These are phyloP conservation scores for Viola pubescens DNA, from an alignment of 441 rosid species.

Conservation along the genomic window DNA sequence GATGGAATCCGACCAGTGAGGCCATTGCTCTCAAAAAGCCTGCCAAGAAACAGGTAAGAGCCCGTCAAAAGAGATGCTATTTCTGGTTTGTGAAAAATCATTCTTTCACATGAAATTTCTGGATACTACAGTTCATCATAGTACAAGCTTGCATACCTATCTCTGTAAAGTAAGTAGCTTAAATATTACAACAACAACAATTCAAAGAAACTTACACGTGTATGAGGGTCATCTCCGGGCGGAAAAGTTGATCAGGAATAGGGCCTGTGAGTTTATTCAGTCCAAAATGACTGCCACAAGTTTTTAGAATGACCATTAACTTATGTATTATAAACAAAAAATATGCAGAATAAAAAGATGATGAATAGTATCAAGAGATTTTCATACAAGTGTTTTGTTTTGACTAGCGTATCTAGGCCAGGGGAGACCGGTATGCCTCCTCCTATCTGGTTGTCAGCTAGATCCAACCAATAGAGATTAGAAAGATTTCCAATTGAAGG, in stretches of 20 bases:
- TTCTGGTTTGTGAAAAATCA: not conserved
- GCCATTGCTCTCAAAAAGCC: conserved; percentile 60
- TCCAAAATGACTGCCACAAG: conserved; percentile 55
- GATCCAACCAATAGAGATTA: conserved; percentile 63
- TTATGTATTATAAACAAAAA: not conserved
- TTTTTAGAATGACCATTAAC: not conserved
- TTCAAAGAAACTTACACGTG: conserved; percentile 52
- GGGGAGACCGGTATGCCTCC: conserved; percentile 75
- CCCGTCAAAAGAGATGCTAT: not conserved
- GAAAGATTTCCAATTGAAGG: conserved; percentile 58
- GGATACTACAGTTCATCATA: too few relatives aligned
- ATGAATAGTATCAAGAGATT: conserved; percentile 3
- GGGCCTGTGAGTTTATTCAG: conserved; percentile 49
- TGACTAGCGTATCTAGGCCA: conserved; percentile 68
- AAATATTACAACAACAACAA: not conserved
- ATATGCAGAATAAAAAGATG: not conserved
- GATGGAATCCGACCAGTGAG: conserved; percentile 51
- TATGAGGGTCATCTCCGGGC: conserved; percentile 42
- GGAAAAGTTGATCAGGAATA: conserved; percentile 56
- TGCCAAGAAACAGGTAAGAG: conserved; percentile 16
- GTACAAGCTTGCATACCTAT: too few relatives aligned
- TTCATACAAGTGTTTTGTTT: conserved; percentile 64
- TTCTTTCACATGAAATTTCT: too few relatives aligned
- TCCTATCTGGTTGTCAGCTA: conserved; percentile 58
- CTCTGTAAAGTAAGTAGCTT: too few relatives aligned